Evolutionary conservation across 306 rosid species (phyloP).

Genomic region (Oemleria cerasiformis): DNA sequence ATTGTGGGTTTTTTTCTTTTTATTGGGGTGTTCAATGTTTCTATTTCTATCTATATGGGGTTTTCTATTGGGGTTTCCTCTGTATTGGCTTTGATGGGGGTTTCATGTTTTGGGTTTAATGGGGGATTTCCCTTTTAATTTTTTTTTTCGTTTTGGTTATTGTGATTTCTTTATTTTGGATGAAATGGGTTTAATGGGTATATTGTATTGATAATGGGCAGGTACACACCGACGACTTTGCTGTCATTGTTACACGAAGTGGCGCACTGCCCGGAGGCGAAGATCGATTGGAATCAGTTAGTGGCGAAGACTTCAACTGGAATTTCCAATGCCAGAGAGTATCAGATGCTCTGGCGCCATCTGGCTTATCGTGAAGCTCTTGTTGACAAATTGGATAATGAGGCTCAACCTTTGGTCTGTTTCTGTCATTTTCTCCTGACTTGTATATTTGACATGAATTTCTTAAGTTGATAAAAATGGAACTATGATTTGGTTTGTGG

Average conservation of each 20-base stretch:
- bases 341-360: conserved; percentile 94
- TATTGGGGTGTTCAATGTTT: background rate
- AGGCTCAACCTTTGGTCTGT: conserved; percentile 59
- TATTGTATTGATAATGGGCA: conserved; percentile 19
- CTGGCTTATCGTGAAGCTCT: conserved; percentile 62
- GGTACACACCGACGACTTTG: conserved; percentile 56
- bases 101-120: background rate
- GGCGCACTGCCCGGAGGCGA: conserved; percentile 33
- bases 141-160: background rate
- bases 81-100: background rate
- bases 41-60: background rate
- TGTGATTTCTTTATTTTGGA: background rate
- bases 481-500: background rate
- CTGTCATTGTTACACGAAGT: conserved; percentile 72
- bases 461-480: background rate
- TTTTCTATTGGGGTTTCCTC: background rate
- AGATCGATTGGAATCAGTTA: conserved; percentile 77
- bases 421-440: background rate
- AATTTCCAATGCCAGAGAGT: conserved; percentile 75
- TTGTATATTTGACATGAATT: background rate
- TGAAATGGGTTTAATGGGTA: background rate
- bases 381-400: conserved; percentile 41
- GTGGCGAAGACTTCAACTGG: conserved; percentile 71
- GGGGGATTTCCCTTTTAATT: background rate
- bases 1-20: background rate